Conservation (phyloP, 345 rosid species). For the Citrus hindsii region DNA sequence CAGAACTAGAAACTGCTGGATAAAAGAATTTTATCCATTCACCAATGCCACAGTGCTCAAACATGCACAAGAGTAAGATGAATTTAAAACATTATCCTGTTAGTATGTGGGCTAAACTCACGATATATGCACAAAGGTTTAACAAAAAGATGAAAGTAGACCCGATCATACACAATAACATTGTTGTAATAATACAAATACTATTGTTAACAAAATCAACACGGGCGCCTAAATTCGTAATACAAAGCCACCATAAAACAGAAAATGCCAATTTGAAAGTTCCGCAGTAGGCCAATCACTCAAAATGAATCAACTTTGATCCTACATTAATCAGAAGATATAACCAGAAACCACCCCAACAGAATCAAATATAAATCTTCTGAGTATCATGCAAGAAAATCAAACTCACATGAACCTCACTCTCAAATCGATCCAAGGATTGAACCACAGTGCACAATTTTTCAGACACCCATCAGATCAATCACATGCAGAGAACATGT, state of each 20-base stretch:
- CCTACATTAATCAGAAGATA: background rate
- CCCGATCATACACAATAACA: too few species aligned
- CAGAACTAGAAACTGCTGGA: background rate
- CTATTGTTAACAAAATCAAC: background rate
- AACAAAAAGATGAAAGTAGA: too few species aligned
- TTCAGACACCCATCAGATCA: conserved; percentile 9
- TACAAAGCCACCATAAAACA: background rate
- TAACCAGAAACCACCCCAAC: background rate
- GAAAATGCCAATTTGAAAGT: background rate
- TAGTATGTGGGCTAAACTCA: background rate
- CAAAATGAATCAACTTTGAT: background rate
- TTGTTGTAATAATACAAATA: background rate
- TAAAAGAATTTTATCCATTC: too few species aligned
- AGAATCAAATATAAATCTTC: background rate
- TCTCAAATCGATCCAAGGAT: background rate
- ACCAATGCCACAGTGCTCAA: background rate
- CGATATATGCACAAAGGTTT: background rate
- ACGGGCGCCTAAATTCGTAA: background rate
- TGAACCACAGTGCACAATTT: background rate
- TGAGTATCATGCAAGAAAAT: background rate
- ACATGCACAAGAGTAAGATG: background rate
- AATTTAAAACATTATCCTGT: background rate
- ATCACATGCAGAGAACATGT: background rate
- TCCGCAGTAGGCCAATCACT: background rate
- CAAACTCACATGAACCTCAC: background rate